Conservation (phyloP, 2,329 filamentous ascomycete genomes). For the Rhytidhysteron rufulum region DNA sequence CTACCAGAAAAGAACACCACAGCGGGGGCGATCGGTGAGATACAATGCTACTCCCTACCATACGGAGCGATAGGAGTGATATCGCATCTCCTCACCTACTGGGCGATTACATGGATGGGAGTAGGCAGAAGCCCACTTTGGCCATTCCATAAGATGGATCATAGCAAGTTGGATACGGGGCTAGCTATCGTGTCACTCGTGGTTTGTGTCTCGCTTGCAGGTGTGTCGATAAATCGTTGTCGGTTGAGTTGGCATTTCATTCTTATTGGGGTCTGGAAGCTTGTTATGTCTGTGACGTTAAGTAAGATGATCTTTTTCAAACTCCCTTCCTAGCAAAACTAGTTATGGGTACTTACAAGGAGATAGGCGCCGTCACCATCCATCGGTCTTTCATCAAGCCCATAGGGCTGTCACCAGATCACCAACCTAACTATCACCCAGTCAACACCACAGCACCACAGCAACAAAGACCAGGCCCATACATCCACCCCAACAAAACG, state of each 20-base stretch:
- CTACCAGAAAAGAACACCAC: slow-evolving; percentile 8
- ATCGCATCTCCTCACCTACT: slow-evolving; percentile 37
- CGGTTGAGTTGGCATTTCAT: slow-evolving; percentile 15
- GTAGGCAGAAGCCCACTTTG: slow-evolving; percentile 14
- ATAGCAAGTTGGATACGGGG: slow-evolving; percentile 7
- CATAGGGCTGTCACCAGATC: not conserved
- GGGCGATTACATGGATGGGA: slow-evolving; percentile 43
- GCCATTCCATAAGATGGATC: slow-evolving; percentile 7
- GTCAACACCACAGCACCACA: not conserved
- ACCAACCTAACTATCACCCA: not conserved
- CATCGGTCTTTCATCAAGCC: slow-evolving; percentile 10
- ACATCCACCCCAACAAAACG: slow-evolving; percentile 1
- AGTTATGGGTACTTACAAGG: too few species aligned
- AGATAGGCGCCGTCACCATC: slow-evolving; percentile 10
- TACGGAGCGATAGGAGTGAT: slow-evolving; percentile 29
- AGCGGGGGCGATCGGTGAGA: slow-evolving; percentile 10
- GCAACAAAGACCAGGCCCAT: slow-evolving; percentile 1
- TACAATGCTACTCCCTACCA: slow-evolving; percentile 17
- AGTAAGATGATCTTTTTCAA: too few species aligned
- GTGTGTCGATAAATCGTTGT: slow-evolving; percentile 13
- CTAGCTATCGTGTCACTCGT: slow-evolving; percentile 6
- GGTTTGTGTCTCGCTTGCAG: slow-evolving; percentile 10
- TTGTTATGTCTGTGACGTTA: slow-evolving; percentile 11
- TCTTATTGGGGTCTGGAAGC: slow-evolving; percentile 14
- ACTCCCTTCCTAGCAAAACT: too few species aligned